A percentile compares a stretch with the other conserved stretches of the same genome.
phyloP scores from a whole-genome alignment of 2,329 filamentous ascomycete genomes.

The Penicillium sclerotiorum region DNA sequence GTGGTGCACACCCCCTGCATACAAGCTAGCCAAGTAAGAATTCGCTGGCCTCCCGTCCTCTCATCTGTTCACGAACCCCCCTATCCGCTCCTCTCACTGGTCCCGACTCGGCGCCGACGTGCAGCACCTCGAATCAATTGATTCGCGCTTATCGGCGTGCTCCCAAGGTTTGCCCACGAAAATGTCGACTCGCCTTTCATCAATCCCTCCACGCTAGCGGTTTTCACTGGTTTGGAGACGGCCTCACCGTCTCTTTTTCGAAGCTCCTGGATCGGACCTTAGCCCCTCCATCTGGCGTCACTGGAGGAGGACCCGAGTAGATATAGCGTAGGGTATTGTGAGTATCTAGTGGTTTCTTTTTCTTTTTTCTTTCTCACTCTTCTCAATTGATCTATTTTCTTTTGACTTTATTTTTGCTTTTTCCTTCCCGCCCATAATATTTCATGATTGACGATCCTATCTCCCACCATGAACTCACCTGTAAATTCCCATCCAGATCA shows the following conservation, averaged over 20 bases:
- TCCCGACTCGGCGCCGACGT: not conserved
- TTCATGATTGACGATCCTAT: conserved; percentile 5
- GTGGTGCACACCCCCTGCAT: not conserved
- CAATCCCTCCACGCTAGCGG: not conserved
- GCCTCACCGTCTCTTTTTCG: conserved; percentile 22
- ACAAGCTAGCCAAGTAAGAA: not conserved
- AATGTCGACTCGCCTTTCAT: not conserved
- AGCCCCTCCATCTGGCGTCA: conserved; percentile 21
- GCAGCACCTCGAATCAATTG: conserved; percentile 10
- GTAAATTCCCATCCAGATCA: conserved; percentile 12
- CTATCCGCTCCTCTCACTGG: conserved; percentile 1
- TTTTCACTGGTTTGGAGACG: conserved; percentile 1
- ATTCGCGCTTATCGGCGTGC: conserved; percentile 14
- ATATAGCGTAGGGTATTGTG: conserved; percentile 17
- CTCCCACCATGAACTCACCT: conserved; percentile 16
- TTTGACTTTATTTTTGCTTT: conserved; percentile 10
- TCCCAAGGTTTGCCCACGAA: not conserved
- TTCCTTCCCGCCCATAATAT: conserved; percentile 5
- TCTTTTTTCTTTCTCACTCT: conserved; percentile 1
- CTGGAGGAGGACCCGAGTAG: conserved; percentile 7
- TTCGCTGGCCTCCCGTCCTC: not conserved
- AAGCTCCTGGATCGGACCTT: conserved; percentile 11
- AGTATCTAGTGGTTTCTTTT: conserved; percentile 11
- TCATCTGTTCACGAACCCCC: conserved; percentile 9
- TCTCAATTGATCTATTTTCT: not conserved